Evolutionary conservation across 179 eudicot species (phyloP), one percentile per base, ranked within the genome.

Genomic region (Spinacia oleracea): DNA sequence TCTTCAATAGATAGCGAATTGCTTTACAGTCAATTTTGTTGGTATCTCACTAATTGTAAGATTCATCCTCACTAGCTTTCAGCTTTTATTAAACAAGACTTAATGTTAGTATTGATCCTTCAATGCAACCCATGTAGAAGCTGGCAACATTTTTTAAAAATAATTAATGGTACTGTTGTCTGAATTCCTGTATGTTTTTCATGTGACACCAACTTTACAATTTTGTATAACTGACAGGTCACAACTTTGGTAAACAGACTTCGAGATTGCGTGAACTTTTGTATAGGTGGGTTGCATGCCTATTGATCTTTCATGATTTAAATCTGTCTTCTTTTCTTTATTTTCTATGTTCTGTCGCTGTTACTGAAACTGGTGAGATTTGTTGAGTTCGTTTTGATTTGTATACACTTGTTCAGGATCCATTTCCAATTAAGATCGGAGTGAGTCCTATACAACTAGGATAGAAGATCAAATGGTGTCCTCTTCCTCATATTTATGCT

Each of bases 181-280:
- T 43, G 4, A 20, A 8, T 60, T 29, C n/a, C 73, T 9, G 21
- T 48, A 27, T 18, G 10, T 59, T 45, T 55, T 4, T 58, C 59
- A 25, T 72, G 77, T 34, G 40, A 70, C 65, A 72, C 16, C n/a
- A 62, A 18, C 25, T 20, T 9, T 71, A 25, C 35, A 31, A 20
- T 29, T 31, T 58, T 78, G 63, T 69, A 71, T 20, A 58, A 72
- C 77, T 77, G 86, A 76, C 88, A 95, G 98, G 95, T 95, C 80
- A 88, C 83, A 55, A 83, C 81, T 81, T 85, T 95, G 89, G 82
- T 81, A 15, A 81, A 78, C 48, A 84, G 79, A 79, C 91, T 95
- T 76, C 84, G 89, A 76, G 90, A 87, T 70, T 87, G 82, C 83
- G 84, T 93, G 60, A 85, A 86, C 76, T 85, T 95, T 75, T 88